Conservation (phyloP, 2,329 filamentous ascomycete species). For the Colletotrichum orchidophilum region DNA sequence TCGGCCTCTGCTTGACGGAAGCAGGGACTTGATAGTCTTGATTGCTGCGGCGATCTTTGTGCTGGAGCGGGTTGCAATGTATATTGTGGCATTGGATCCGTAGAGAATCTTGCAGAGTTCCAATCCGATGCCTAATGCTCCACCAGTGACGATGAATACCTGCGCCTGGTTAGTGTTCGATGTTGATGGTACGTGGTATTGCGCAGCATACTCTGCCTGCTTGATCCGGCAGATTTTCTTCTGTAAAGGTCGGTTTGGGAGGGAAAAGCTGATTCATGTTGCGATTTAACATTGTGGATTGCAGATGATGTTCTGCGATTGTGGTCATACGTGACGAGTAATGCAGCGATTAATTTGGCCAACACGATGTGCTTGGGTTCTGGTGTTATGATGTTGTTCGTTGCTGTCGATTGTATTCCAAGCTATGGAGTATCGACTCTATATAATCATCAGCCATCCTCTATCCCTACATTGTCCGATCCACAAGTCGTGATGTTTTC, state of each 20-base stretch:
- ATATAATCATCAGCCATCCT: not conserved
- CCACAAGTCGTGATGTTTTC: not conserved
- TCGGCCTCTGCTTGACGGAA: not conserved
- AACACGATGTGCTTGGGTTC: too few species aligned
- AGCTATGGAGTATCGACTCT: not conserved
- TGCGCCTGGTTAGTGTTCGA: not conserved
- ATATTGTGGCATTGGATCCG: not conserved
- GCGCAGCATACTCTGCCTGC: not conserved
- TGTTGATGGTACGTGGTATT: not conserved
- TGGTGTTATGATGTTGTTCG: not conserved
- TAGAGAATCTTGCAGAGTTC: not conserved
- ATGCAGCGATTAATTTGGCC: not conserved
- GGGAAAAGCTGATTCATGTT: not conserved
- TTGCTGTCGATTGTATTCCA: accelerated
- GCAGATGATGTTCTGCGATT: not conserved
- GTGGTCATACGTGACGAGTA: not conserved
- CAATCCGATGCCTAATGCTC: not conserved
- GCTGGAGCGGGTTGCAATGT: not conserved
- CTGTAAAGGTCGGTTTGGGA: not conserved
- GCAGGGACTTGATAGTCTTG: not conserved
- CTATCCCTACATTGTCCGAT: not conserved
- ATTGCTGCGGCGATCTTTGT: not conserved
- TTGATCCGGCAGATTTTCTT: not conserved
- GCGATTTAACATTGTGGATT: not conserved
- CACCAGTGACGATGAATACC: not conserved